Evolutionary conservation across 2,329 filamentous ascomycete species (phyloP).

Genomic region (Byssoonygena ceratinophila): DNA sequence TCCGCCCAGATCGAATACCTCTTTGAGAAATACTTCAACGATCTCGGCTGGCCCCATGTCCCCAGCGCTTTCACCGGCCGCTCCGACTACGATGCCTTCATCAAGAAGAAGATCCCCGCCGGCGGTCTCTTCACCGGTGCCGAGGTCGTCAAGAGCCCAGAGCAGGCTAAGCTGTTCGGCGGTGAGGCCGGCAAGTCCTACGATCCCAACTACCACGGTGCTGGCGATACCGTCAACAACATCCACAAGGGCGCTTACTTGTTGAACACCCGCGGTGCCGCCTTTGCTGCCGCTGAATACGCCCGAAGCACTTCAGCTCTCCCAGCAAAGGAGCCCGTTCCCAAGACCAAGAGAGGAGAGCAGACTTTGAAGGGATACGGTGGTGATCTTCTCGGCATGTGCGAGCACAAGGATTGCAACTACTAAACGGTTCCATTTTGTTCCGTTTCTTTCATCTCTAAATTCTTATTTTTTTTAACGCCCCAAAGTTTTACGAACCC

Average conservation of each 20-base stretch:
- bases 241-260: slow-evolving; percentile 45
- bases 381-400: slow-evolving; percentile 10
- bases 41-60: slow-evolving; percentile 53
- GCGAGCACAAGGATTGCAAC: slow-evolving; percentile 8
- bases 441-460: background rate
- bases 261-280: slow-evolving; percentile 41
- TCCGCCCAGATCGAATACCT: slow-evolving; percentile 59
- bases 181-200: slow-evolving; percentile 52
- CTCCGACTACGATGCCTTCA: slow-evolving; percentile 70
- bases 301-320: slow-evolving; percentile 39
- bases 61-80: slow-evolving; percentile 68
- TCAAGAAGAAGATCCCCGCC: slow-evolving; percentile 59
- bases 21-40: slow-evolving; percentile 57
- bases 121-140: slow-evolving; percentile 70
- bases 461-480: background rate
- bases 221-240: slow-evolving; percentile 45
- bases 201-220: slow-evolving; percentile 48
- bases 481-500: background rate
- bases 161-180: slow-evolving; percentile 58
- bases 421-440: background rate
- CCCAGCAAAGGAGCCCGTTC: slow-evolving; percentile 13
- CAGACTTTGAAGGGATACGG: background rate
- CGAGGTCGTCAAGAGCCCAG: slow-evolving; percentile 61
- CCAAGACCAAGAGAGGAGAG: slow-evolving; percentile 10
- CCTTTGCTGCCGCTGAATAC: slow-evolving; percentile 50